A percentile compares a stretch with the other conserved stretches of the same genome.
These are phyloP conservation scores for Luvunga scandens DNA, from an alignment of 345 rosid genomes.

Conservation along the genomic window DNA sequence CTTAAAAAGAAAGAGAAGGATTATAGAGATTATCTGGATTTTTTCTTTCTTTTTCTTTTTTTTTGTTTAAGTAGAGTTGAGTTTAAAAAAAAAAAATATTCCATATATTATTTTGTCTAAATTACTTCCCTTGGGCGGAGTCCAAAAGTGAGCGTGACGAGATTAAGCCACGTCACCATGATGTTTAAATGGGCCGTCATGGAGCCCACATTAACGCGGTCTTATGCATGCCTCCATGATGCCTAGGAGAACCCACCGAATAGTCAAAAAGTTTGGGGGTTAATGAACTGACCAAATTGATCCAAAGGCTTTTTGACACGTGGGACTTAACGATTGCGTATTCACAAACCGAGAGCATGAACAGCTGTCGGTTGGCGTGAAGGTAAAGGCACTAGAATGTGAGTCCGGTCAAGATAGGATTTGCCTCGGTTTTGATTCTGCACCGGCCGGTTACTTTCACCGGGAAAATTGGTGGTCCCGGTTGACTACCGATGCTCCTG, in stretches of 20 bases:
- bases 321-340: not conserved
- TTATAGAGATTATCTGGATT: no score
- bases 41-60: no score
- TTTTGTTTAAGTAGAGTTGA: no score
- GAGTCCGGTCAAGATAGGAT: not conserved
- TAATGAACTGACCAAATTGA: not conserved
- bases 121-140: not conserved
- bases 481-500: not conserved
- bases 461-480: conserved; percentile 11
- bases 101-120: not conserved
- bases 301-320: not conserved
- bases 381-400: not conserved
- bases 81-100: no score
- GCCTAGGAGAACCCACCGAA: not conserved
- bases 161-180: not conserved
- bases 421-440: not conserved
- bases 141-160: not conserved
- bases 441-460: conserved; percentile 6
- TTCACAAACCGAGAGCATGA: not conserved
- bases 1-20: no score
- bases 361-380: conserved; percentile 11
- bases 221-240: not conserved
- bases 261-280: conserved; percentile 10
- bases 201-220: conserved; percentile 8
- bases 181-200: not conserved